Percentiles rank a stretch among this genome's conserved stretches.
Evolutionary conservation across 495 filamentous ascomycete species (phyloP).

Genomic region (Trypethelium eluteriae): DNA sequence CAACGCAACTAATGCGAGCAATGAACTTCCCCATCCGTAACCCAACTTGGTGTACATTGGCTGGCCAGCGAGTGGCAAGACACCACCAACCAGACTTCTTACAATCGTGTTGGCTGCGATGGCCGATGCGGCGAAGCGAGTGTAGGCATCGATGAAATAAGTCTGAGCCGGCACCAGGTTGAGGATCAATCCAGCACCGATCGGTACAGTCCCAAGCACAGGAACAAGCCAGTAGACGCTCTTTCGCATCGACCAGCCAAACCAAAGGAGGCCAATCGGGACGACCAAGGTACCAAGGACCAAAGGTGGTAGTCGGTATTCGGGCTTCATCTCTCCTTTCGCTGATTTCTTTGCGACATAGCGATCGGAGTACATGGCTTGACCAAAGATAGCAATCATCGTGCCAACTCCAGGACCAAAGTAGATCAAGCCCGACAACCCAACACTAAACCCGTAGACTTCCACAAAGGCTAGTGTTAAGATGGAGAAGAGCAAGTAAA

Average conservation of each 20-base stretch:
- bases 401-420: conserved; percentile 14
- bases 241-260: conserved; percentile 57
- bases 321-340: conserved; percentile 23
- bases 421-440: conserved; percentile 18
- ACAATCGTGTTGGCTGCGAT: conserved; percentile 57
- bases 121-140: conserved; percentile 64
- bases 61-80: conserved; percentile 16
- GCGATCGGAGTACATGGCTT: conserved; percentile 14
- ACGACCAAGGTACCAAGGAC: conserved; percentile 53
- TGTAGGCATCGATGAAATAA: conserved; percentile 70
- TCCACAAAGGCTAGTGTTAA: conserved; percentile 46
- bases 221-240: conserved; percentile 55
- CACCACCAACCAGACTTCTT: conserved; percentile 14
- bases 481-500: conserved; percentile 42
- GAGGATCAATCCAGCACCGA: conserved; percentile 52
- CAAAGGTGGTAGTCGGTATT: conserved; percentile 58
- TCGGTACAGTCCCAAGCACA: conserved; percentile 57
- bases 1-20: conserved; percentile 16
- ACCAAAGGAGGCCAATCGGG: conserved; percentile 59
- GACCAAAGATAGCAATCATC: conserved; percentile 26
- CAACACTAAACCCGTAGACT: conserved; percentile 36
- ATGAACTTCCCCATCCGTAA: conserved; percentile 12
- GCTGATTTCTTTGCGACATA: background rate
- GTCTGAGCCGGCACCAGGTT: conserved; percentile 63
- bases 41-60: conserved; percentile 17